phyloP scores from a whole-genome alignment of 2,329 filamentous ascomycete genomes.

The Xenoacremonium recifei region DNA sequence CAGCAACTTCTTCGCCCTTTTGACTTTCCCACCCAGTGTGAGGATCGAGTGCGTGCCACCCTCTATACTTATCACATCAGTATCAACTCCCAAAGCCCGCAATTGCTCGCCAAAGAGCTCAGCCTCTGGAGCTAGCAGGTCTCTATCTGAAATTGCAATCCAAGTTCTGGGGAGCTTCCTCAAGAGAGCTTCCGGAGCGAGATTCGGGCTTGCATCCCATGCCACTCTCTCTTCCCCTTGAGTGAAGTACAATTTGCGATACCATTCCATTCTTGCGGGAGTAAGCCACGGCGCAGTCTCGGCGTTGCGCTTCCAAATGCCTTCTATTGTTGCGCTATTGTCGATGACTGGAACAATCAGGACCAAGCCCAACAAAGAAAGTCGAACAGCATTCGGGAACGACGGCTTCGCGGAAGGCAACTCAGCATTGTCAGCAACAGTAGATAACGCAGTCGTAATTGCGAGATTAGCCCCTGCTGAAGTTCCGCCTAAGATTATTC shows the following conservation, averaged over 20 bases:
- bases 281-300: conserved; percentile 33
- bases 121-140: conserved; percentile 32
- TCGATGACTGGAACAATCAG: conserved; percentile 34
- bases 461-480: conserved; percentile 29
- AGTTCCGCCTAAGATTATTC: conserved; percentile 29
- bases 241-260: conserved; percentile 33
- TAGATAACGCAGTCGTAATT: conserved; percentile 19
- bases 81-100: conserved; percentile 16
- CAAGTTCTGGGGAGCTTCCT: conserved; percentile 28
- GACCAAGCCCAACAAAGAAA: conserved; percentile 13
- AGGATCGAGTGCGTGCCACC: conserved; percentile 26
- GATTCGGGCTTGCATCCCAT: conserved; percentile 33
- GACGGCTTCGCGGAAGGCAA: conserved; percentile 18
- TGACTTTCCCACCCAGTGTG: conserved; percentile 23
- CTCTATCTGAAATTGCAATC: conserved; percentile 31
- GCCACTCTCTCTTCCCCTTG: conserved; percentile 18
- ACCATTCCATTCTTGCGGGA: conserved; percentile 33
- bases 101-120: conserved; percentile 27
- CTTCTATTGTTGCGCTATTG: conserved; percentile 29
- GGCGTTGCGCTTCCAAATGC: conserved; percentile 23
- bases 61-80: conserved; percentile 16
- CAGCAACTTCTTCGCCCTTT: conserved; percentile 21
- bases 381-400: conserved; percentile 5
- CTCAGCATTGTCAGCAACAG: conserved; percentile 9
- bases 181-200: conserved; percentile 23